Evolutionary conservation across 2,329 filamentous ascomycete genomes (phyloP), one percentile per base, ranked within the genome.

Genomic region (Fusarium torulosum): DNA sequence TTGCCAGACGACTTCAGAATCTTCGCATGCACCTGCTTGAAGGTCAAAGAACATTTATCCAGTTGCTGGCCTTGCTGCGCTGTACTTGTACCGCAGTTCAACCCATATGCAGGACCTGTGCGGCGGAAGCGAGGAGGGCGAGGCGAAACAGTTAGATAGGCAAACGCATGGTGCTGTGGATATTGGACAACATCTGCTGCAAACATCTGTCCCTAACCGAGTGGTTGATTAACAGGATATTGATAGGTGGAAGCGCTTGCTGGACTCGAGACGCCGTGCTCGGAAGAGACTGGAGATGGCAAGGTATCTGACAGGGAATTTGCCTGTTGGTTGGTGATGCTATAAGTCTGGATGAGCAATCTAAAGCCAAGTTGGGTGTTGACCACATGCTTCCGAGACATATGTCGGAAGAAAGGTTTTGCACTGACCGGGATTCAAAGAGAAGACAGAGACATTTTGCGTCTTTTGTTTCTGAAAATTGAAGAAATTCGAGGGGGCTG

Each of bases 321-420:
- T 47, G 58, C 53, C 40, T 68, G 59, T 62, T 64, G 54, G 56
- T 46, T 51, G 53, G 45, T 27, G 59, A 45, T 66, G 54, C 56
- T 53, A 37, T 37, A 64, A 53, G 49, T 51, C 44, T 53, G 56
- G 54, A 67, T 63, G 58, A 64, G 59, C 59, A 69, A 69, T 54
- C 57, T n/a, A n/a, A 37, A 37, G 35, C 35, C 50, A 53, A 56
- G 27, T 47, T 66, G 53, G 31, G 37, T 62, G 54, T 61, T 50
- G 63, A 60, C 56, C 56, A 49, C 56, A 50, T 71, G 60, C 53
- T 66, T 47, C 56, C 61, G 59, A 69, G 71, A 72, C 71, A 66
- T 37, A 59, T 60, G 41, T 72, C 46, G 46, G 53, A 59, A 61
- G 42, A 46, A 64, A 59, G 46, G 53, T 53, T 49, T 55, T 49